Conservation (phyloP, 2,329 filamentous ascomycete species). For the Metarhizium humberi region DNA sequence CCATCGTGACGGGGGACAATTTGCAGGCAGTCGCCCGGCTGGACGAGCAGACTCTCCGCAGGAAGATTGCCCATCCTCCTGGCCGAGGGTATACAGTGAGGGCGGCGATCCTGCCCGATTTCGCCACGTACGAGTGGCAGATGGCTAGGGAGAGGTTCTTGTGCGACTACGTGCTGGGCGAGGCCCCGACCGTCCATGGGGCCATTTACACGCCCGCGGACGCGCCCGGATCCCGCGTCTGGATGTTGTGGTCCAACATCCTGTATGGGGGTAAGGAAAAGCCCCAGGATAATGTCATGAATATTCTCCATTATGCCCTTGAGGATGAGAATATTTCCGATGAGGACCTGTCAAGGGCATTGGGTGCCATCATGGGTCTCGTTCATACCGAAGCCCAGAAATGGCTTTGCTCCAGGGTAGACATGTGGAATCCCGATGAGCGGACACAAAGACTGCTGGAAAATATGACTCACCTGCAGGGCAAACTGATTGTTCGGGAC, state of each 20-base stretch:
- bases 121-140: conserved; percentile 42
- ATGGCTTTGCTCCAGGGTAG: conserved; percentile 62
- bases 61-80: conserved; percentile 31
- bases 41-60: conserved; percentile 55
- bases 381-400: conserved; percentile 62
- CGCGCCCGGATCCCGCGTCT: conserved; percentile 47
- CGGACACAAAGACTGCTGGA: conserved; percentile 38
- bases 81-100: conserved; percentile 17
- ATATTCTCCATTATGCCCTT: conserved; percentile 60
- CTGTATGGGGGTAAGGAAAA: conserved; percentile 49
- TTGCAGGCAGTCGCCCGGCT: conserved; percentile 51
- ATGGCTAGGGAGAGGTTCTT: conserved; percentile 74
- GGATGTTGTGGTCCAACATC: conserved; percentile 63
- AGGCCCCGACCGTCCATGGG: conserved; percentile 54
- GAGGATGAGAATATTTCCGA: conserved; percentile 39
- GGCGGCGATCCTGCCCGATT: conserved; percentile 23
- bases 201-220: conserved; percentile 49
- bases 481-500: conserved; percentile 46
- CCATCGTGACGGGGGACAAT: conserved; percentile 47
- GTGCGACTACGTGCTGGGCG: conserved; percentile 49
- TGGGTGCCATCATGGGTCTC: conserved; percentile 54
- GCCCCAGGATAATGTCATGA: conserved; percentile 54
- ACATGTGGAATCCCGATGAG: conserved; percentile 75
- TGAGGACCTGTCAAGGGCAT: conserved; percentile 37
- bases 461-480: conserved; percentile 34